Evolutionary conservation across 495 filamentous ascomycete species (phyloP).

Genomic region (Neurospora sp.): DNA sequence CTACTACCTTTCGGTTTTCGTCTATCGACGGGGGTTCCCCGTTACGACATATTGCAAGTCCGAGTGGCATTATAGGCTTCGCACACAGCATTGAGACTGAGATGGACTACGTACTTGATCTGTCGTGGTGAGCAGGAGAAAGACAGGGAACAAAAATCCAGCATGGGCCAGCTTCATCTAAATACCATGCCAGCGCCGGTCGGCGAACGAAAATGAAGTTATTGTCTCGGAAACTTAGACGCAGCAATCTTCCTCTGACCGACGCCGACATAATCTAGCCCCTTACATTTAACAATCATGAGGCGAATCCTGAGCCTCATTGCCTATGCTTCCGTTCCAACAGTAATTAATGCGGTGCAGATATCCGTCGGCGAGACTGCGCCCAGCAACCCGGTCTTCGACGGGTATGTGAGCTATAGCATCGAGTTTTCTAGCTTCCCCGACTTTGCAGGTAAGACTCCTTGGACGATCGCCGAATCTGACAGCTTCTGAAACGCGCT

Average conservation of each 20-base stretch:
- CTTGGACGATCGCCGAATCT: background rate
- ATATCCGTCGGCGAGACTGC: constrained; percentile 2
- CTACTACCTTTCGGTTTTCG: background rate
- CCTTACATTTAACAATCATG: background rate
- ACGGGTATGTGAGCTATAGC: constrained; percentile 48
- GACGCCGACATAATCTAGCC: background rate
- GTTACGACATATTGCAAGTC: background rate
- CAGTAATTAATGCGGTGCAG: constrained; percentile 7
- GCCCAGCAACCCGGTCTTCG: constrained; percentile 28
- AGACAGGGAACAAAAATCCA: background rate
- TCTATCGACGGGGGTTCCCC: background rate
- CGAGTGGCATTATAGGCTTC: background rate
- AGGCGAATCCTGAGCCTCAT: background rate
- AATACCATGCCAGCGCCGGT: background rate
- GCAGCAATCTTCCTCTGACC: background rate
- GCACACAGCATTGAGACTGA: background rate
- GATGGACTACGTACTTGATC: background rate
- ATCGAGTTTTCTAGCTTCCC: constrained; percentile 55
- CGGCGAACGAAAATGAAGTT: background rate
- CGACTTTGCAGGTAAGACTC: constrained; percentile 48
- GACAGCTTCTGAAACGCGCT: background rate
- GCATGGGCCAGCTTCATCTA: background rate
- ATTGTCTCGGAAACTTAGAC: background rate
- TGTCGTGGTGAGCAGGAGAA: background rate
- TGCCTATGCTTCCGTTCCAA: constrained; percentile 4